Percentiles rank a stretch among this genome's conserved stretches.
phyloP scores from a whole-genome alignment of 1,284 basidiomycete genomes.

The Blastosporella zonata region DNA sequence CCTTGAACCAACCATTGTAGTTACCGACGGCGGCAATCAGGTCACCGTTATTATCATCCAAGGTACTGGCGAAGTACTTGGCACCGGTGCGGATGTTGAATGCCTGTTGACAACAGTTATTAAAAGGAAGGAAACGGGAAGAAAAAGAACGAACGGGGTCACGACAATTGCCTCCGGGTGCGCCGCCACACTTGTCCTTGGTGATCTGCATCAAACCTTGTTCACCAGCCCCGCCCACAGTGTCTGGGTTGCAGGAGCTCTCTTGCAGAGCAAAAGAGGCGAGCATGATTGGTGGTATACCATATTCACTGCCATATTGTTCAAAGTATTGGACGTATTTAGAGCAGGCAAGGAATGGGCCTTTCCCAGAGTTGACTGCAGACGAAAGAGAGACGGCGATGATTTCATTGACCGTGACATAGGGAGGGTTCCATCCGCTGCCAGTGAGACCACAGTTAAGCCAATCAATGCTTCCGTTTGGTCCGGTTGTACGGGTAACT shows the following conservation, averaged over 20 bases:
- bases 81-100: constrained; percentile 69
- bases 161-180: constrained; percentile 62
- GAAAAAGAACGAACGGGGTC: constrained; percentile 50
- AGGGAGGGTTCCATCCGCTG: constrained; percentile 64
- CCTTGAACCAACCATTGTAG: constrained; percentile 78
- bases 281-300: constrained; percentile 68
- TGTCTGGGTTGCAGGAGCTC: constrained; percentile 63
- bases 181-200: constrained; percentile 71
- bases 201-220: constrained; percentile 87
- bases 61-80: constrained; percentile 53
- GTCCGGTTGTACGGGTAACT: constrained; percentile 49
- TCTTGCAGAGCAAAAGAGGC: constrained; percentile 80
- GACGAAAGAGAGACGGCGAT: constrained; percentile 49
- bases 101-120: constrained; percentile 37
- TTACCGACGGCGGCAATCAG: constrained; percentile 61
- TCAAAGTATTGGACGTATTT: constrained; percentile 59
- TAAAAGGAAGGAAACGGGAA: not conserved
- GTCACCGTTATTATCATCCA: constrained; percentile 54
- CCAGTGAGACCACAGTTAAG: constrained; percentile 73
- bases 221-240: constrained; percentile 76
- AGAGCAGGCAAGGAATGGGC: constrained; percentile 64
- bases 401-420: constrained; percentile 52
- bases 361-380: constrained; percentile 45
- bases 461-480: constrained; percentile 76
- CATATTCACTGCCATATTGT: constrained; percentile 53